Evolutionary conservation across 768 basidiomycete species (phyloP), one percentile per base, ranked within the genome.

Genomic region (Serendipita indica): DNA sequence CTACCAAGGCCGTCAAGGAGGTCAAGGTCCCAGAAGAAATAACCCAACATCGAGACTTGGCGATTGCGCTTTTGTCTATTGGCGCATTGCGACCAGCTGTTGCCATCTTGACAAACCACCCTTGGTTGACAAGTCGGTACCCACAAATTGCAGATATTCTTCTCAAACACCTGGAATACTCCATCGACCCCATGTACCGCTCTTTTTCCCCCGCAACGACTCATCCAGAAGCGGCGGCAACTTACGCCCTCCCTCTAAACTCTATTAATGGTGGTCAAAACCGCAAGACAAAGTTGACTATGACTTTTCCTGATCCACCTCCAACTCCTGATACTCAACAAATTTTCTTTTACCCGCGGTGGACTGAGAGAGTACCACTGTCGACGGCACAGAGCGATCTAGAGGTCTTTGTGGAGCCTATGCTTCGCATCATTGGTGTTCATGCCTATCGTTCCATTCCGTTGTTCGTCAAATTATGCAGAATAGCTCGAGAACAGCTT

Each of bases 291-390:
- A 89, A 85, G 65, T 73, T 80, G 0, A 67, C 79, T 3, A 73
- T 91, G n/a, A 88, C 89, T 0, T 70, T 86, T 2, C 78, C 78
- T 69, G 84, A 86, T 1, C 93, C 93, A 2, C 92, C 93, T 25
- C 85, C 88, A 0, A 77, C 80, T 64, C 92, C 89, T 20, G 78
- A 73, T 58, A 76, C 76, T n/a, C 81, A 84, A 56, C 94, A 89
- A 64, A 79, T 89, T 3, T 96, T 89, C 75, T 97, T 96, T 76
- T 94, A 84, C 68, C 86, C 89, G 12, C 75, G 82, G 59, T 97
- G 92, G 92, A 68, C 71, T 13, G 78, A 84, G 43, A 75, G 77
- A 52, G 72, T 93, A 30, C 88, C 87, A 3, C 64, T 81, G 30
- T 84, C 84, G 66, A 70, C 73, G 4, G 73, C 73, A 0, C 67